Percentiles rank a stretch among this genome's conserved stretches.
phyloP scores from a whole-genome alignment of 2,329 filamentous ascomycete species.

The Colletotrichum lindemuthianum region DNA sequence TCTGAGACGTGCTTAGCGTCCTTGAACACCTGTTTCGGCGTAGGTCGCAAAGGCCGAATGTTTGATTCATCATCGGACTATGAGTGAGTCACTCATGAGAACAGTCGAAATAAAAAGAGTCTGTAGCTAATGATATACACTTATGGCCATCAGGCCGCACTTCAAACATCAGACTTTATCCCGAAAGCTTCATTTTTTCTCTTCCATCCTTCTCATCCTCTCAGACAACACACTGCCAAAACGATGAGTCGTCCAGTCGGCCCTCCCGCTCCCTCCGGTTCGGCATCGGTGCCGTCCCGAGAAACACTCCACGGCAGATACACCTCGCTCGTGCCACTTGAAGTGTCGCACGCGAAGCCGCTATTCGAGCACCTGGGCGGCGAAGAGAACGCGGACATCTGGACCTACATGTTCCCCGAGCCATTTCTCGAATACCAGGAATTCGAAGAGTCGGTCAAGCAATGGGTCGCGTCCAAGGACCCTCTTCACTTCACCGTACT shows the following conservation, averaged over 20 bases:
- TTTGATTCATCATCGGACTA: too few relatives aligned
- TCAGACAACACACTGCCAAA: neutral
- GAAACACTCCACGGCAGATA: constrained; percentile 43
- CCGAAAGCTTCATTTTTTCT: too few relatives aligned
- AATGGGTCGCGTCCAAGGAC: constrained; percentile 44
- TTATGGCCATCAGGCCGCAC: too few relatives aligned
- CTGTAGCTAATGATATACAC: too few relatives aligned
- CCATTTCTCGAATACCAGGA: constrained; percentile 38
- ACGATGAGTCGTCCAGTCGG: neutral
- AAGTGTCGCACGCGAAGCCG: constrained; percentile 40
- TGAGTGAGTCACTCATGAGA: too few relatives aligned
- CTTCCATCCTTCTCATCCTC: neutral
- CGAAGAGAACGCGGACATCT: constrained; percentile 43
- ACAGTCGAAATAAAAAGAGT: too few relatives aligned
- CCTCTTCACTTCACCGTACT: constrained; percentile 57
- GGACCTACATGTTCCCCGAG: constrained; percentile 47
- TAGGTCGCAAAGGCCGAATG: too few relatives aligned
- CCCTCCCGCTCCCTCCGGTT: constrained; percentile 6
- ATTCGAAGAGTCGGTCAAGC: constrained; percentile 37
- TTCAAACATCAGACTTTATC: too few relatives aligned
- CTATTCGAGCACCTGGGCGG: constrained; percentile 48
- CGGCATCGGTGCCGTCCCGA: constrained; percentile 36
- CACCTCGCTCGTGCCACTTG: constrained; percentile 44
- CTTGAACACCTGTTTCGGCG: too few relatives aligned
- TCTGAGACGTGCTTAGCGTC: too few relatives aligned